These are phyloP conservation scores for Hymenoscyphus scutula DNA, from an alignment of 2,329 filamentous ascomycete species.

Conservation along the genomic window DNA sequence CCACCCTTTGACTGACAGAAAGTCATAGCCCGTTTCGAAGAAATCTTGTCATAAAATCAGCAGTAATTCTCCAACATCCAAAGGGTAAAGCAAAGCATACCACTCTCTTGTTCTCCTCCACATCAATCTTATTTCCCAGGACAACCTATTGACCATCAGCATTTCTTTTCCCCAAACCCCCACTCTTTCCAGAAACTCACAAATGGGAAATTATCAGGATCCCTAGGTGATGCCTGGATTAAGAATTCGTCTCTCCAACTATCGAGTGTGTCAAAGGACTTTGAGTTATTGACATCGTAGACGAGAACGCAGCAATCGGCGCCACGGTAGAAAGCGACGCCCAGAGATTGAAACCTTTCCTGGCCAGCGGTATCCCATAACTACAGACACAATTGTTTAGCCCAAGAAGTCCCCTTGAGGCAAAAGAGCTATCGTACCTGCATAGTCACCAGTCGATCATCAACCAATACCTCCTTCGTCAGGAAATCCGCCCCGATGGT, in stretches of 20 bases:
- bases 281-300: constrained; percentile 98
- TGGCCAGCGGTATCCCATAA: constrained; percentile 98
- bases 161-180: constrained; percentile 10
- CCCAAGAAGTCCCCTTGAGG: no score
- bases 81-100: constrained; percentile 44
- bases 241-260: constrained; percentile 98
- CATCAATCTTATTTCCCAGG: constrained; percentile 97
- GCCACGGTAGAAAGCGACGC: constrained; percentile 95
- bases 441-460: constrained; percentile 97
- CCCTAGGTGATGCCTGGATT: constrained; percentile 93
- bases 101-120: constrained; percentile 95
- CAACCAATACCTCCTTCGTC: constrained; percentile 95
- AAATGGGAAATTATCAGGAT: constrained; percentile 97
- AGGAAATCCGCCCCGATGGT: constrained; percentile 98
- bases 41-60: constrained; percentile 59
- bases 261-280: constrained; percentile 97
- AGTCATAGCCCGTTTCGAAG: constrained; percentile 91
- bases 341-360: constrained; percentile 94
- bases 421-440: constrained; percentile 57
- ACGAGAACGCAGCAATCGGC: constrained; percentile 98
- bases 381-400: constrained; percentile 50
- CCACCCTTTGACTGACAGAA: constrained; percentile 97
- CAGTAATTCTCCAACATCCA: background rate
- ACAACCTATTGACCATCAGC: constrained; percentile 62
- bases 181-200: constrained; percentile 54